A percentile compares a stretch with the other conserved stretches of the same genome.
These are phyloP conservation scores for Jaapia argillacea DNA, from an alignment of 768 basidiomycete species.

Conservation along the genomic window DNA sequence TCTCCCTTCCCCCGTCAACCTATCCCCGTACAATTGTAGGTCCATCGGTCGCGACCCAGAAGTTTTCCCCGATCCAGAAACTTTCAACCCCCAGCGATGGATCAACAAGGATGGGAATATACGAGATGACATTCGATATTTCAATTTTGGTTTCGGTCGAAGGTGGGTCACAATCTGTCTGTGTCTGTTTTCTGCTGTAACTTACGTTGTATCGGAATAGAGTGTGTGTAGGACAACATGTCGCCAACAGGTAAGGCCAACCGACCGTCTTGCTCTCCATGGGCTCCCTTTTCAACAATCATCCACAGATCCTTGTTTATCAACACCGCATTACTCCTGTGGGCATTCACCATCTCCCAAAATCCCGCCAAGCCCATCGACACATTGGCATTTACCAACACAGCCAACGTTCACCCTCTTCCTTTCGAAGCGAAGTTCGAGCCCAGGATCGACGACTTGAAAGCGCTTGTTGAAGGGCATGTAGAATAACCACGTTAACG, in stretches of 20 bases:
- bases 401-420: conserved; percentile 51
- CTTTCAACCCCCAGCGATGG: conserved; percentile 23
- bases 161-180: conserved; percentile 11
- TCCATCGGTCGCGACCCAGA: conserved; percentile 22
- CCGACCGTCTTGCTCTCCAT: too few relatives aligned
- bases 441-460: conserved; percentile 26
- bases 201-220: conserved; percentile 16
- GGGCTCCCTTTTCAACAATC: not conserved
- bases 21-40: conserved; percentile 11
- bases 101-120: conserved; percentile 18
- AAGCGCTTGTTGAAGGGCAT: conserved; percentile 1
- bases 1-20: not conserved
- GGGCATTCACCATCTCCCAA: conserved; percentile 50
- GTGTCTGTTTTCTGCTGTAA: not conserved
- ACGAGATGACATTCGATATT: conserved; percentile 18
- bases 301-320: conserved; percentile 44
- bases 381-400: conserved; percentile 49
- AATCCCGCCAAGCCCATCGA: conserved; percentile 50
- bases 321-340: conserved; percentile 52
- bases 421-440: conserved; percentile 51
- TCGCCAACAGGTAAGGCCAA: conserved; percentile 28
- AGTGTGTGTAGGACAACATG: conserved; percentile 58
- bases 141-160: conserved; percentile 26
- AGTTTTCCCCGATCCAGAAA: conserved; percentile 21
- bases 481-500: too few relatives aligned